Conservation (phyloP, 2,329 filamentous ascomycete genomes). For the Colletotrichum orchidophilum region DNA sequence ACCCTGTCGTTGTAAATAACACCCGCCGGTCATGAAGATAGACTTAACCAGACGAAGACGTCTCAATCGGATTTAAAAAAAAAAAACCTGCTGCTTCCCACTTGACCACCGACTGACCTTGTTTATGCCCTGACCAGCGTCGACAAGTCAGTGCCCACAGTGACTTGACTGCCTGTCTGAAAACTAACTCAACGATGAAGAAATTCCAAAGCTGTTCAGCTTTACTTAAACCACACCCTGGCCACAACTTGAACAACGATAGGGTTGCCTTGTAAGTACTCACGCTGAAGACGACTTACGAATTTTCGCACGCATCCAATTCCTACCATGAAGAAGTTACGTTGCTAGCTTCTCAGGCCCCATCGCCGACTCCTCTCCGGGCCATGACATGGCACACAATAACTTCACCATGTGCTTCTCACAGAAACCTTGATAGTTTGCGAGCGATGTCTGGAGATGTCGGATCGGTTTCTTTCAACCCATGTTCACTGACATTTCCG, state of each 20-base stretch:
- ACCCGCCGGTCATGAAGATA: slow-evolving; percentile 23
- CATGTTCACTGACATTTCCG: background rate
- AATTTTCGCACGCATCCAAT: no score
- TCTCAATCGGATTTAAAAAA: slow-evolving; percentile 29
- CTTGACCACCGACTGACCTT: background rate
- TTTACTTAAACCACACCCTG: no score
- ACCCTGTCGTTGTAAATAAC: slow-evolving; percentile 29
- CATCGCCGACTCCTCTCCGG: slow-evolving; percentile 14
- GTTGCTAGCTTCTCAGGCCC: no score
- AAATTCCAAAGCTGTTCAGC: no score
- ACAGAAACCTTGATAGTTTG: slow-evolving; percentile 8
- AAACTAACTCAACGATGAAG: no score
- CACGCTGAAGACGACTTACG: no score
- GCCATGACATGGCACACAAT: background rate
- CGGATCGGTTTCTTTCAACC: slow-evolving; percentile 11
- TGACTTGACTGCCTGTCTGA: no score
- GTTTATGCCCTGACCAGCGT: background rate
- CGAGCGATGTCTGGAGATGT: slow-evolving; percentile 16
- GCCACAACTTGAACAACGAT: no score
- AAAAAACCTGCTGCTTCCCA: background rate
- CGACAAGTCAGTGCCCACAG: background rate
- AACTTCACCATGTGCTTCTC: background rate
- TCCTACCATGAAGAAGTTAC: no score
- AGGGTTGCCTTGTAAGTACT: no score
- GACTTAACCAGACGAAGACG: slow-evolving; percentile 30